Evolutionary conservation across 192 early-diverging fungal species (phyloP).

Genomic region (Coemansia reversa): DNA sequence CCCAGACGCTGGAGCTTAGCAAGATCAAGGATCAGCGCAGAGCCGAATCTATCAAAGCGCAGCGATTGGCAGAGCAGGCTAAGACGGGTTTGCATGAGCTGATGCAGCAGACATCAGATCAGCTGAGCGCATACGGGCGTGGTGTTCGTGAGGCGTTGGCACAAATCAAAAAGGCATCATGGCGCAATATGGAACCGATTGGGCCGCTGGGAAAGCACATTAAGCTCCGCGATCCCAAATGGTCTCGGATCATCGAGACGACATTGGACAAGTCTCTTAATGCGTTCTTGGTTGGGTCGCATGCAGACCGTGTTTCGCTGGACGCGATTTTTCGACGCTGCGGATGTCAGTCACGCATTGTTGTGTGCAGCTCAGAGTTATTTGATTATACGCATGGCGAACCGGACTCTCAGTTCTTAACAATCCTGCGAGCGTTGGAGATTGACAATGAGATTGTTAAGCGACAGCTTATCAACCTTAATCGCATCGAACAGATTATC

Average conservation of each 20-base stretch:
- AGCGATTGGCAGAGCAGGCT: slow-evolving; percentile 21
- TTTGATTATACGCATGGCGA: slow-evolving; percentile 72
- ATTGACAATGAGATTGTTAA: slow-evolving; percentile 71
- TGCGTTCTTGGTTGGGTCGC: slow-evolving; percentile 68
- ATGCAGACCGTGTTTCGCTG: slow-evolving; percentile 61
- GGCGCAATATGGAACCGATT: slow-evolving; percentile 56
- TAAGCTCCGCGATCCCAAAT: slow-evolving; percentile 58
- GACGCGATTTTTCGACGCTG: slow-evolving; percentile 54
- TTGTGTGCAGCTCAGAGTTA: slow-evolving; percentile 61
- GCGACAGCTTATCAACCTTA: slow-evolving; percentile 67
- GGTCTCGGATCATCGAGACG: slow-evolving; percentile 63
- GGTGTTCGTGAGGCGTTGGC: slow-evolving; percentile 62
- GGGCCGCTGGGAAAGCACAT: slow-evolving; percentile 72
- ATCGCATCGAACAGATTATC: slow-evolving; percentile 68
- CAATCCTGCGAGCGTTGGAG: slow-evolving; percentile 63
- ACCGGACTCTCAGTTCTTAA: slow-evolving; percentile 59
- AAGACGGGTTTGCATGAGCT: slow-evolving; percentile 52
- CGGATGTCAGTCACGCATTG: slow-evolving; percentile 57
- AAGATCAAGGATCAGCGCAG: slow-evolving; percentile 21
- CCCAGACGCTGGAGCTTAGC: slow-evolving; percentile 18
- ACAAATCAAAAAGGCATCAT: slow-evolving; percentile 52
- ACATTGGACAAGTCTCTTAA: slow-evolving; percentile 61
- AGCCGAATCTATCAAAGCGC: slow-evolving; percentile 18
- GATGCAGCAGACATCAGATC: slow-evolving; percentile 61
- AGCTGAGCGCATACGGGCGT: slow-evolving; percentile 71